Percentiles rank a stretch among this genome's conserved stretches.
Conservation (phyloP, 352 stramenopile genomes). For the Thalassiosira sp. region DNA sequence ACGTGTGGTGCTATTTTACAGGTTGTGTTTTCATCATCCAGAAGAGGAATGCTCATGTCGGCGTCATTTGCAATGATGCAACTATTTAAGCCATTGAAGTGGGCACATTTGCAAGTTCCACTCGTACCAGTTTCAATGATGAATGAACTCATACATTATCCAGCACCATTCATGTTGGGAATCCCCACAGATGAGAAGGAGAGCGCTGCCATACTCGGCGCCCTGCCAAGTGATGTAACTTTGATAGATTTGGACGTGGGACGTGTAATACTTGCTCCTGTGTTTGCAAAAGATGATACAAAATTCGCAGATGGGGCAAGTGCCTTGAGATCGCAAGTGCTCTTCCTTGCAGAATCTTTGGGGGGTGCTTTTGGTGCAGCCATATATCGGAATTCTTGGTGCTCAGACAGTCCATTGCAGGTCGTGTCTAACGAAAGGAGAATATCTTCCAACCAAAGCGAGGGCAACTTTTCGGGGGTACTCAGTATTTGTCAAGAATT, state of each 20-base stretch:
- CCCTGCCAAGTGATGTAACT: slow-evolving; percentile 75
- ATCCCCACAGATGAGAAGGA: slow-evolving; percentile 73
- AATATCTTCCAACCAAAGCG: neutral
- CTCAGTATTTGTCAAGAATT: slow-evolving; percentile 55
- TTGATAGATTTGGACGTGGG: slow-evolving; percentile 82
- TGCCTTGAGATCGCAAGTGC: slow-evolving; percentile 69
- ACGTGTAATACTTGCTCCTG: slow-evolving; percentile 76
- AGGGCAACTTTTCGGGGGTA: slow-evolving; percentile 41
- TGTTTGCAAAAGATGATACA: slow-evolving; percentile 53
- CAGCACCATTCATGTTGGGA: slow-evolving; percentile 80
- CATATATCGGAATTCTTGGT: slow-evolving; percentile 63
- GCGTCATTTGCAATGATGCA: slow-evolving; percentile 56
- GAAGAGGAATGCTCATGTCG: slow-evolving; percentile 72
- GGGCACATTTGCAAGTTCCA: slow-evolving; percentile 78
- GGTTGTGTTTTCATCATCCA: slow-evolving; percentile 77
- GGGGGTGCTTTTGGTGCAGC: slow-evolving; percentile 64
- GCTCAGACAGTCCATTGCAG: slow-evolving; percentile 58
- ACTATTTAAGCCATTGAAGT: slow-evolving; percentile 73
- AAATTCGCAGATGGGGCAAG: slow-evolving; percentile 14
- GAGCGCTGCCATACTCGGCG: slow-evolving; percentile 64
- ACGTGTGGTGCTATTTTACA: neutral
- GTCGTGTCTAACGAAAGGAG: slow-evolving; percentile 18
- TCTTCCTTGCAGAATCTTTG: slow-evolving; percentile 75
- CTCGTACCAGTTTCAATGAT: slow-evolving; percentile 72
- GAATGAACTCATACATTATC: slow-evolving; percentile 81